A percentile compares a stretch with the other conserved stretches of the same genome.
These are phyloP conservation scores for Leccinum truebloodii DNA, from an alignment of 768 basidiomycete genomes.

Conservation along the genomic window DNA sequence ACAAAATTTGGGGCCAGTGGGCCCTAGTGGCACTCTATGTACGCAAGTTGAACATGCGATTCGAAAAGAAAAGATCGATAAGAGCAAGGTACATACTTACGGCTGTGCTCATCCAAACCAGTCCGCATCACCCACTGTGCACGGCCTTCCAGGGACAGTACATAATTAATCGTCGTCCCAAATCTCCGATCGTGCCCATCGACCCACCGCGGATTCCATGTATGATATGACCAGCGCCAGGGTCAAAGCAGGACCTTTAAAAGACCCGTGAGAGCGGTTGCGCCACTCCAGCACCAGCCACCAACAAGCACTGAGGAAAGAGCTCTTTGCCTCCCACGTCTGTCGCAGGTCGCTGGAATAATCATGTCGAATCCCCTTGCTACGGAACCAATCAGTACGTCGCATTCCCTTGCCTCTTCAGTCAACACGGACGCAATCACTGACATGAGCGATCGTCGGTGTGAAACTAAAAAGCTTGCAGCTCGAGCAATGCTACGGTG, in stretches of 20 bases:
- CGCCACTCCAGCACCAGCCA: background rate
- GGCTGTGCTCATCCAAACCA: background rate
- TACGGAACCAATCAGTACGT: background rate
- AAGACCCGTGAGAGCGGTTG: background rate
- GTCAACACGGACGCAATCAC: background rate
- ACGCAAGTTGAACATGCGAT: too few relatives aligned
- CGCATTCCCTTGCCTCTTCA: background rate
- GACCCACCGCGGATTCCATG: background rate
- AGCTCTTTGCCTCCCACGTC: background rate
- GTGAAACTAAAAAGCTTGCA: background rate
- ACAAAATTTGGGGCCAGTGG: background rate
- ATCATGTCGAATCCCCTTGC: background rate
- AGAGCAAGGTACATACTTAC: background rate
- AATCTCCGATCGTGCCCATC: background rate
- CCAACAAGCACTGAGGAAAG: background rate
- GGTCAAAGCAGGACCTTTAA: background rate
- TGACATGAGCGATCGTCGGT: background rate
- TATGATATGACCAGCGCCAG: background rate
- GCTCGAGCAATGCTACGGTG: background rate
- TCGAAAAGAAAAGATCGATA: background rate
- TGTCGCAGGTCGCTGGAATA: background rate
- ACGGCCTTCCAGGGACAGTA: background rate
- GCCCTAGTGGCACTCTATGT: too few relatives aligned
- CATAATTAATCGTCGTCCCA: background rate
- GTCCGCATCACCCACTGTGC: too few relatives aligned